Evolutionary conservation across 2,329 filamentous ascomycete genomes (phyloP).

Genomic region (Thielaviopsis musarum): DNA sequence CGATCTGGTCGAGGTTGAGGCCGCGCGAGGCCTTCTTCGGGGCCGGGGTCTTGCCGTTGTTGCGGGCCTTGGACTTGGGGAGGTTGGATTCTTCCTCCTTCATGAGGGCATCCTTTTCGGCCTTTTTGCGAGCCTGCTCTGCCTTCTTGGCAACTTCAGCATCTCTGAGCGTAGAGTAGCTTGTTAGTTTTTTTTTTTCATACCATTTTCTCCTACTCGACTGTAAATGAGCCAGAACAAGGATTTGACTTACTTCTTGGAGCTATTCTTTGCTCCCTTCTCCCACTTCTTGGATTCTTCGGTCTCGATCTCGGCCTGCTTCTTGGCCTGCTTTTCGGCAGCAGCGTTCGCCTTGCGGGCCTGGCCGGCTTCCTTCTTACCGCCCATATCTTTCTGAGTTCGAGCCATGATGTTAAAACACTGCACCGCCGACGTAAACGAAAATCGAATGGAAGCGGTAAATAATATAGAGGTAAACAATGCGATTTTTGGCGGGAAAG

Average conservation of each 20-base stretch:
- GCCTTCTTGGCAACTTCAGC: conserved; percentile 71
- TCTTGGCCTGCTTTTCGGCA: conserved; percentile 57
- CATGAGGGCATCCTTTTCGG: conserved; percentile 69
- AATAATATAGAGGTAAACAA: background rate
- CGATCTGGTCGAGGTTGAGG: conserved; percentile 60
- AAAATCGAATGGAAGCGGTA: background rate
- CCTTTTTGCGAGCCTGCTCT: conserved; percentile 74
- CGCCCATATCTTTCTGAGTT: conserved; percentile 62
- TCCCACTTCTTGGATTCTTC: conserved; percentile 64
- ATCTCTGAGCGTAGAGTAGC: conserved; percentile 41
- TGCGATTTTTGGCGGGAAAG: background rate
- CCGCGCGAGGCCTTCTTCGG: conserved; percentile 47
- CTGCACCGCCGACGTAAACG: background rate
- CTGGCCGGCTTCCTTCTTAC: conserved; percentile 79
- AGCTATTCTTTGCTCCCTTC: conserved; percentile 67
- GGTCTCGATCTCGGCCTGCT: conserved; percentile 46
- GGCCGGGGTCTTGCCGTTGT: conserved; percentile 49
- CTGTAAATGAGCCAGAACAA: background rate
- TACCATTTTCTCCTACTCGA: too few relatives aligned
- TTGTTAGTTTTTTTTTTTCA: background rate
- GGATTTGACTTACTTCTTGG: conserved; percentile 58
- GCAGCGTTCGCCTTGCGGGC: conserved; percentile 84
- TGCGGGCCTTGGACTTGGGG: conserved; percentile 40
- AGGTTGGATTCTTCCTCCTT: conserved; percentile 63
- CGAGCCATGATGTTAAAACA: conserved; percentile 39